Conservation (phyloP, 2,329 filamentous ascomycete species). For the Monilinia aucupariae region DNA sequence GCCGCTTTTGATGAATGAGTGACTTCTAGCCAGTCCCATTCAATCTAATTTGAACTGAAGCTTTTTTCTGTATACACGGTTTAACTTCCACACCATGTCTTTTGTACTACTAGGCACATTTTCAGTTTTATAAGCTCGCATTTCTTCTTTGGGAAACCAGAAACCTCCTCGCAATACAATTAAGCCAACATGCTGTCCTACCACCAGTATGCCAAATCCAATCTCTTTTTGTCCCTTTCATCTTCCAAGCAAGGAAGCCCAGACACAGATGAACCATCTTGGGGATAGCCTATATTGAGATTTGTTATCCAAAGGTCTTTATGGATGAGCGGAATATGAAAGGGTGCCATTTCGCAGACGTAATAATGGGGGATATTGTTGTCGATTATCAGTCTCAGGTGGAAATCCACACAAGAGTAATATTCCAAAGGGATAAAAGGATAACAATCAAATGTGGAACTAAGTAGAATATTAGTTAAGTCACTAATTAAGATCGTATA, state of each 20-base stretch:
- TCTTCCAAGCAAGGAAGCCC: neutral
- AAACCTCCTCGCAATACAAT: too few species aligned
- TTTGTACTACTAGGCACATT: accelerated
- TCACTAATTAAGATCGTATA: accelerated
- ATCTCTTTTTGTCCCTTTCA: neutral
- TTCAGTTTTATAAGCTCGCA: neutral
- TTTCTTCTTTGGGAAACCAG: neutral
- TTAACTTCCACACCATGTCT: too few species aligned
- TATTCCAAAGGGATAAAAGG: neutral
- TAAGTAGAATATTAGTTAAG: neutral
- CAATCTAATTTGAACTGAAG: neutral
- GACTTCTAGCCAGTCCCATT: neutral
- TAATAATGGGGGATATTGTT: accelerated
- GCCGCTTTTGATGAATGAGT: too few species aligned
- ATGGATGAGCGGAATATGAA: neutral
- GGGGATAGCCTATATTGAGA: neutral
- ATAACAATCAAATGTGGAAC: neutral
- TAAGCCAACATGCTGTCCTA: too few species aligned
- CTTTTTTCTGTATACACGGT: neutral
- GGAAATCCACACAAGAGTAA: neutral
- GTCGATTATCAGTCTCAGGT: too few species aligned
- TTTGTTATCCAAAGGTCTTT: neutral
- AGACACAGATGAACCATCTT: neutral
- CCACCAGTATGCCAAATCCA: neutral
- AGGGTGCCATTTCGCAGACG: neutral